phyloP scores from a whole-genome alignment of 495 filamentous ascomycete species.

The Elaphomyces granulatus region DNA sequence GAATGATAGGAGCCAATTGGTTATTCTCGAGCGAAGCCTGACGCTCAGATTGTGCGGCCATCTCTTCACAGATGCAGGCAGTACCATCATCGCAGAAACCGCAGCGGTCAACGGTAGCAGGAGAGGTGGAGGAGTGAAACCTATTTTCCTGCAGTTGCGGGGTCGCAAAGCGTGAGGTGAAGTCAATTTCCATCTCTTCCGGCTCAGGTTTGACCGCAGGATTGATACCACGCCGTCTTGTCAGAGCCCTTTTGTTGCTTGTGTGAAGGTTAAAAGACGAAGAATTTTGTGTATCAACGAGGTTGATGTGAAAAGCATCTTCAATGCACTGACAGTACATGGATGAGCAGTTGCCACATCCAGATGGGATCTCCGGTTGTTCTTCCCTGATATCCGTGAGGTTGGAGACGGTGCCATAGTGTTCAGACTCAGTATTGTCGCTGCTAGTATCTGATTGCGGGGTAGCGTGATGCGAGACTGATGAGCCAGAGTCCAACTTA shows the following conservation, averaged over 20 bases:
- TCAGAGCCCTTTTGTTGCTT: background rate
- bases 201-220: constrained; percentile 36
- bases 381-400: no score
- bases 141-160: constrained; percentile 21
- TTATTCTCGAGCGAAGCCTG: constrained; percentile 26
- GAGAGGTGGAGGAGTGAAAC: constrained; percentile 21
- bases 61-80: constrained; percentile 71
- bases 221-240: constrained; percentile 18
- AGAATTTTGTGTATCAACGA: background rate
- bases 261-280: background rate
- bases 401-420: constrained; percentile 22
- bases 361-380: constrained; percentile 28
- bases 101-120: constrained; percentile 46
- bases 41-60: constrained; percentile 32
- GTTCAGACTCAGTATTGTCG: constrained; percentile 16
- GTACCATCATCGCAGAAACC: constrained; percentile 82
- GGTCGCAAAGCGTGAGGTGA: constrained; percentile 49
- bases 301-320: constrained; percentile 35
- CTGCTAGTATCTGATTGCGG: background rate
- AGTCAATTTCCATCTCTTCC: constrained; percentile 60
- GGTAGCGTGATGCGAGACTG: background rate
- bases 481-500: constrained; percentile 7
- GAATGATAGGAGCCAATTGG: constrained; percentile 32
- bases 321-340: constrained; percentile 57
- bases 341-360: constrained; percentile 50